These are phyloP conservation scores for Edaphochlamys debaryana DNA, from an alignment of 139 green algal genomes.

Conservation along the genomic window DNA sequence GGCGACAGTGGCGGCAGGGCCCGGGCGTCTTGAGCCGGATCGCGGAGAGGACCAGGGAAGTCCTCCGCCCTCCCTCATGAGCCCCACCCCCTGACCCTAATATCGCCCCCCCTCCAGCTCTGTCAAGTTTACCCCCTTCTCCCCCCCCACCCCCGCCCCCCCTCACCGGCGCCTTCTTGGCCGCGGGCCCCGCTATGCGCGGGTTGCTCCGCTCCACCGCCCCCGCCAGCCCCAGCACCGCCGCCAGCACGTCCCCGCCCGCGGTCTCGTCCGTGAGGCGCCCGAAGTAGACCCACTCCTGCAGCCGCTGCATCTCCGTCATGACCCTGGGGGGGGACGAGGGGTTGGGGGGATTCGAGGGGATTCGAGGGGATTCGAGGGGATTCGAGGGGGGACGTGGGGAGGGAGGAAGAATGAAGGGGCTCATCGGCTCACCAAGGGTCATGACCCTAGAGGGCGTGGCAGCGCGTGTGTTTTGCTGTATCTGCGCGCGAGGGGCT, in stretches of 20 bases:
- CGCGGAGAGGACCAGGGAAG: no score
- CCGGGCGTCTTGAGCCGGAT: no score
- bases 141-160: neutral
- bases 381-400: neutral
- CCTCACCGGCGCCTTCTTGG: neutral
- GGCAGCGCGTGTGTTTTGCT: no score
- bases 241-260: conserved; percentile 56
- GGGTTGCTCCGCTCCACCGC: conserved; percentile 33
- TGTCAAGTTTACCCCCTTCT: neutral
- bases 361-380: no score
- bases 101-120: no score
- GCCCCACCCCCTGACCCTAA: no score
- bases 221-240: conserved; percentile 60
- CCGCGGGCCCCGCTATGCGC: conserved; percentile 43
- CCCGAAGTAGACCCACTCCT: conserved; percentile 70
- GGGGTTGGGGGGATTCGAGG: neutral
- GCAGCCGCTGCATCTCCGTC: conserved; percentile 49
- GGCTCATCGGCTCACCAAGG: no score
- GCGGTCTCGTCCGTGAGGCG: conserved; percentile 48
- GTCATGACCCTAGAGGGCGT: no score
- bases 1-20: no score
- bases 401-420: no score
- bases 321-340: neutral
- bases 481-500: no score
- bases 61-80: no score